Evolutionary conservation across 2,329 filamentous ascomycete genomes (phyloP).

Genomic region (Epichloe coenophiala): DNA sequence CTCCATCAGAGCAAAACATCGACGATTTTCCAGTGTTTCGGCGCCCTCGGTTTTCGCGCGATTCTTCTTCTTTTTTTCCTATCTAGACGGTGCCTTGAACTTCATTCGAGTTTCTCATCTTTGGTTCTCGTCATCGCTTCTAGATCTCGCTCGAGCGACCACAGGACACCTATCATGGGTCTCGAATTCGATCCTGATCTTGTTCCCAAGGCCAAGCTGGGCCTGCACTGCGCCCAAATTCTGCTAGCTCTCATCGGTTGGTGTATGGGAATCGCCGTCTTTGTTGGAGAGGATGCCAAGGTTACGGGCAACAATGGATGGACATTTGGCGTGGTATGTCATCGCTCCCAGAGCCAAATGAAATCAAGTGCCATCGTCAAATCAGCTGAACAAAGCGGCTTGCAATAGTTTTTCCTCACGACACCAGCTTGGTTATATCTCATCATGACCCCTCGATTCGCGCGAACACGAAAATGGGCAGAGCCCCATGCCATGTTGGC

Average conservation of each 20-base stretch:
- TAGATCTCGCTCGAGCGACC: neutral
- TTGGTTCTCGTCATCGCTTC: no score
- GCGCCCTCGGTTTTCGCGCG: neutral
- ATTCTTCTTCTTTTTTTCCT: neutral
- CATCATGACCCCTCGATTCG: slow-evolving; percentile 49
- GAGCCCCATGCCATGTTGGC: slow-evolving; percentile 47
- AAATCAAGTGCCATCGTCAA: neutral
- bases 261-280: slow-evolving; percentile 46
- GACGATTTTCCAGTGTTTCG: neutral
- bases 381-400: neutral
- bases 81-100: no score
- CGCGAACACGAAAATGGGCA: slow-evolving; percentile 46
- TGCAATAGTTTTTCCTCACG: slow-evolving; percentile 46
- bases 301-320: slow-evolving; percentile 48
- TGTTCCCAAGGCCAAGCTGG: slow-evolving; percentile 42
- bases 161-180: slow-evolving; percentile 21
- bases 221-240: slow-evolving; percentile 42
- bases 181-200: slow-evolving; percentile 40
- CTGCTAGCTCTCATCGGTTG: slow-evolving; percentile 41
- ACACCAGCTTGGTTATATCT: slow-evolving; percentile 53
- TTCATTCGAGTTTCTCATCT: no score
- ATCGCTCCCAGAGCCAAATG: neutral
- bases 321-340: slow-evolving; percentile 49
- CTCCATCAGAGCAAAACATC: neutral
- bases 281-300: slow-evolving; percentile 31